Conservation (phyloP, 2,329 filamentous ascomycete genomes). For the Sarocladium brachiariae region DNA sequence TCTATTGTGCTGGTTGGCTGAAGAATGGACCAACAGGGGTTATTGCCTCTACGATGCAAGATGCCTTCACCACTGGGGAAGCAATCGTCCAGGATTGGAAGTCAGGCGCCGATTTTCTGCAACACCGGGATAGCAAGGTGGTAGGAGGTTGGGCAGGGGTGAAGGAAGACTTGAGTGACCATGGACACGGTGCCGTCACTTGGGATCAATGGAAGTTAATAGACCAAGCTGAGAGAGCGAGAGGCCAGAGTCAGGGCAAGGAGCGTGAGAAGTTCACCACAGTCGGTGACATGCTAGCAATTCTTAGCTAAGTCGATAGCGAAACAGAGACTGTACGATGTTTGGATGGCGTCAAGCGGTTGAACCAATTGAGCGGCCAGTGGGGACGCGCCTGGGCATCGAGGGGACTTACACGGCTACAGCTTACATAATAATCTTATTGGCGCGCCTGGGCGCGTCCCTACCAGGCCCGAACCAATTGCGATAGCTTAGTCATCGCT, state of each 20-base stretch:
- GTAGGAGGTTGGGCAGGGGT: slow-evolving; percentile 70
- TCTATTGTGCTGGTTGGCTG: slow-evolving; percentile 96
- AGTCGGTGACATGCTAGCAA: slow-evolving; percentile 50
- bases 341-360: not conserved
- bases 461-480: too few relatives aligned
- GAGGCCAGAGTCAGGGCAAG: slow-evolving; percentile 64
- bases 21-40: slow-evolving; percentile 92
- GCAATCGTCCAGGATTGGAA: slow-evolving; percentile 74
- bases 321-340: not conserved
- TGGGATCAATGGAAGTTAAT: slow-evolving; percentile 86
- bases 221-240: slow-evolving; percentile 66
- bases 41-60: slow-evolving; percentile 92
- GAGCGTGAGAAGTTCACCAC: slow-evolving; percentile 64
- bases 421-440: too few relatives aligned
- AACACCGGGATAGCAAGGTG: slow-evolving; percentile 9
- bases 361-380: not conserved
- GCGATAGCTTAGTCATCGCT: too few relatives aligned
- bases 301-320: slow-evolving; percentile 29
- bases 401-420: not conserved
- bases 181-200: slow-evolving; percentile 56
- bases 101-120: slow-evolving; percentile 33
- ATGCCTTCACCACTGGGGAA: slow-evolving; percentile 86
- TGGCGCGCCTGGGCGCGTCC: too few relatives aligned
- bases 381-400: not conserved
- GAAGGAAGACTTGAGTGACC: slow-evolving; percentile 47